Conservation (phyloP, 176 grass and related monocot genomes). For the Oryza glumipatula region DNA sequence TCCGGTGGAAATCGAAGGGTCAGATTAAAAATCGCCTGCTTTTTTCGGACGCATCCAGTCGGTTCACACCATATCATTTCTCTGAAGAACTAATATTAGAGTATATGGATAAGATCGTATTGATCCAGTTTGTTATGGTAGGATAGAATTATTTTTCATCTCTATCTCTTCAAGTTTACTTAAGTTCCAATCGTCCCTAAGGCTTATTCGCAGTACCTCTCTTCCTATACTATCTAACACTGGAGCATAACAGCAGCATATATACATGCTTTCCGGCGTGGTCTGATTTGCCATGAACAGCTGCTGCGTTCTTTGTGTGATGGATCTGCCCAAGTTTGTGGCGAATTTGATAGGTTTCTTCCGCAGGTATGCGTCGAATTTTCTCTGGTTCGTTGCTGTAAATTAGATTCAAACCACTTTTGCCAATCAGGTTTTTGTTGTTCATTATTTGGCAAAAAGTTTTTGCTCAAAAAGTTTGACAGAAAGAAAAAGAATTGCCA, state of each 20-base stretch:
- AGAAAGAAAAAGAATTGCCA: no score
- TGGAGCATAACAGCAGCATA: neutral
- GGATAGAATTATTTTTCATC: no score
- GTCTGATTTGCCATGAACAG: neutral
- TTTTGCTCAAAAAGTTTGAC: no score
- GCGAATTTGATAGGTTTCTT: constrained; percentile 42
- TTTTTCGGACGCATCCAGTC: neutral
- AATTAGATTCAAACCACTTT: neutral
- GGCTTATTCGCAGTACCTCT: no score
- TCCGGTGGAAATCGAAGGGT: neutral
- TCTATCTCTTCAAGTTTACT: no score
- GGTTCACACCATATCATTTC: neutral
- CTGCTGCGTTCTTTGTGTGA: neutral
- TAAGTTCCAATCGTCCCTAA: no score
- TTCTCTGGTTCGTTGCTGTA: neutral
- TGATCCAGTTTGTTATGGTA: no score
- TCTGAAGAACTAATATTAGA: neutral
- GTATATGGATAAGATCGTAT: no score
- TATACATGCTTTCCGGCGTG: neutral
- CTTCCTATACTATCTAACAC: no score
- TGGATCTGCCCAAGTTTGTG: constrained; percentile 33
- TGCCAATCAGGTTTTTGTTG: neutral
- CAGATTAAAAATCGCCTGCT: neutral
- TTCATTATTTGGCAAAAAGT: no score
- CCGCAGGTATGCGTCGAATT: constrained; percentile 11